phyloP scores from a whole-genome alignment of 805 yeast species.

The Nakazawaea molendinolei region DNA sequence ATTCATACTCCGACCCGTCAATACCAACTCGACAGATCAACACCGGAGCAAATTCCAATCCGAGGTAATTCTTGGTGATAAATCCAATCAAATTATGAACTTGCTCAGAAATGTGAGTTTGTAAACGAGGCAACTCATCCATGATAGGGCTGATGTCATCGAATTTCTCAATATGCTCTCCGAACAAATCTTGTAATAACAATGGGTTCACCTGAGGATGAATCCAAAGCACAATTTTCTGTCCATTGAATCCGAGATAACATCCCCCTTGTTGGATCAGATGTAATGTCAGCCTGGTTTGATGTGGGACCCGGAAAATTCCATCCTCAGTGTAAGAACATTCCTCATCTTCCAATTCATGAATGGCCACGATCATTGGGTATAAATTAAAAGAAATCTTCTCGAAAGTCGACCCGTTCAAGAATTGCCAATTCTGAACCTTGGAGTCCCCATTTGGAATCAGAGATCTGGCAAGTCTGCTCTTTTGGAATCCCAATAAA shows the following conservation, averaged over 20 bases:
- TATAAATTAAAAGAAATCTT: conserved; percentile 61
- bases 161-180: conserved; percentile 38
- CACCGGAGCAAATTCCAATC: conserved; percentile 37
- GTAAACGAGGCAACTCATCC: conserved; percentile 62
- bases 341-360: conserved; percentile 58
- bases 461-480: conserved; percentile 50
- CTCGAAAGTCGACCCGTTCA: conserved; percentile 49
- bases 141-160: conserved; percentile 40
- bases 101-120: conserved; percentile 62
- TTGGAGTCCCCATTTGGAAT: conserved; percentile 57
- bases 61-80: conserved; percentile 36
- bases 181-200: conserved; percentile 71
- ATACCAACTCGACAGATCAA: conserved; percentile 58
- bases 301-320: conserved; percentile 43
- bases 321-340: conserved; percentile 34
- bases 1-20: conserved; percentile 52
- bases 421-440: conserved; percentile 42
- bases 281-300: conserved; percentile 35
- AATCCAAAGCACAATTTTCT: conserved; percentile 52
- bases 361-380: conserved; percentile 74
- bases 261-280: conserved; percentile 61
- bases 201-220: conserved; percentile 62
- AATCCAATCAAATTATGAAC: conserved; percentile 56
- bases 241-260: conserved; percentile 70
- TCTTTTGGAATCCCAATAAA: conserved; percentile 62